Evolutionary conservation across 768 basidiomycete species (phyloP), one percentile per base, ranked within the genome.

Genomic region (Favolaschia claudopus): DNA sequence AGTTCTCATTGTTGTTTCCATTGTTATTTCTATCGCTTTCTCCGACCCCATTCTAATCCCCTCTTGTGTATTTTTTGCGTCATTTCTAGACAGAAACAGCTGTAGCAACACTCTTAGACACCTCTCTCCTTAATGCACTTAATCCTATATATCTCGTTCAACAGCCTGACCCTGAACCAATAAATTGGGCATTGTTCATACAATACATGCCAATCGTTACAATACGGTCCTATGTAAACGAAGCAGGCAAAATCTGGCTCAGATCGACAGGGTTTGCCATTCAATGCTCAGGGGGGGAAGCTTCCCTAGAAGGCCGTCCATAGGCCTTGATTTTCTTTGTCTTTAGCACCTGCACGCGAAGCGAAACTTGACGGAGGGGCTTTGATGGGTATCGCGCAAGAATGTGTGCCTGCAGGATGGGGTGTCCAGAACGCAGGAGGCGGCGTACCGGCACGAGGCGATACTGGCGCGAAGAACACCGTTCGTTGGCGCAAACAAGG

Each of bases 301-400:
- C n/a, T n/a, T n/a, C n/a, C n/a, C n/a, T n/a, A n/a, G n/a, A n/a
- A n/a, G n/a, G n/a, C n/a, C n/a, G n/a, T n/a, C n/a, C n/a, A n/a
- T n/a, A n/a, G n/a, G n/a, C n/a, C 58, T 22, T 33, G 22, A 31
- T 60, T 60, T 50, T 64, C 58, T 46, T 64, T 60, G 24, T 60
- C 38, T 34, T 2, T 40, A 7, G 14, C 45, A 19, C 9, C 52
- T 33, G 4, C 28, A 15, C 39, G 46, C 24, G 4, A 17, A n/a
- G 43, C 19, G n/a, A n/a, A n/a, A n/a, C n/a, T n/a, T 17, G 27
- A 12, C 34, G 27, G 40, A 13, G 63, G 58, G 40, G 55, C 55
- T 46, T 60, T 57, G 50, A 64, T 60, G 5, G 20, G 12, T 38
- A 64, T 44, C n/a, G 58, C 58, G 29, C 58, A 64, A 7, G 63